phyloP scores from a whole-genome alignment of 177 flowering plant species.

The Telopea speciosissima region DNA sequence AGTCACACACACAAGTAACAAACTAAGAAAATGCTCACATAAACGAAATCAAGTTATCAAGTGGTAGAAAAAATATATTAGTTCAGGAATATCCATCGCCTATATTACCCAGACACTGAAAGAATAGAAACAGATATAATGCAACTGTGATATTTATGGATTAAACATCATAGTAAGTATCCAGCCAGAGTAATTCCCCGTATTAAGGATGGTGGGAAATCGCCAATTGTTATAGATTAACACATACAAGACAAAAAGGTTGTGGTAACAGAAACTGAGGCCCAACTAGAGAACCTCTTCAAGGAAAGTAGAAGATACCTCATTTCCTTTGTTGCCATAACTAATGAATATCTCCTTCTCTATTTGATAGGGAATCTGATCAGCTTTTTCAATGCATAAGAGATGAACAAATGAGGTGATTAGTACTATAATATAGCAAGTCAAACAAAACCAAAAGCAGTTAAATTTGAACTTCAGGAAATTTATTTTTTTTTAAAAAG shows the following conservation, averaged over 20 bases:
- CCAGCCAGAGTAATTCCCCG: not conserved
- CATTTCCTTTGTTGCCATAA: slow-evolving; percentile 97
- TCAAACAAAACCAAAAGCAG: slow-evolving; percentile 4
- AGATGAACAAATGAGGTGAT: slow-evolving; percentile 6
- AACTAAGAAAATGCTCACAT: not conserved
- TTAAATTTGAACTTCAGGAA: not conserved
- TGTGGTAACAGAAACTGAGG: not conserved
- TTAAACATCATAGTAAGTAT: not conserved
- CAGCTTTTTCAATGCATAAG: slow-evolving; percentile 28
- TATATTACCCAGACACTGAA: not conserved
- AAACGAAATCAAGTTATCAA: not conserved
- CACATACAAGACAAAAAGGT: not conserved
- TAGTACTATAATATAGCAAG: slow-evolving; percentile 4
- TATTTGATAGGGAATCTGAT: slow-evolving; percentile 21
- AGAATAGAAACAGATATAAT: not conserved
- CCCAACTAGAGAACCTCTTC: not conserved
- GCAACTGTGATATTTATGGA: not conserved
- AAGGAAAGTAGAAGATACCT: slow-evolving; percentile 42
- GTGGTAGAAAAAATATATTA: not conserved
- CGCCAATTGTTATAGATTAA: not conserved
- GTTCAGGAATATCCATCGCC: not conserved
- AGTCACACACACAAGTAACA: not conserved
- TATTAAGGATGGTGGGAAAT: not conserved
- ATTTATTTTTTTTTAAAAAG: no score
- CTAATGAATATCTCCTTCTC: slow-evolving; percentile 84